These are phyloP conservation scores for Chaetomium tenue DNA, from an alignment of 495 filamentous ascomycete species.

Conservation along the genomic window DNA sequence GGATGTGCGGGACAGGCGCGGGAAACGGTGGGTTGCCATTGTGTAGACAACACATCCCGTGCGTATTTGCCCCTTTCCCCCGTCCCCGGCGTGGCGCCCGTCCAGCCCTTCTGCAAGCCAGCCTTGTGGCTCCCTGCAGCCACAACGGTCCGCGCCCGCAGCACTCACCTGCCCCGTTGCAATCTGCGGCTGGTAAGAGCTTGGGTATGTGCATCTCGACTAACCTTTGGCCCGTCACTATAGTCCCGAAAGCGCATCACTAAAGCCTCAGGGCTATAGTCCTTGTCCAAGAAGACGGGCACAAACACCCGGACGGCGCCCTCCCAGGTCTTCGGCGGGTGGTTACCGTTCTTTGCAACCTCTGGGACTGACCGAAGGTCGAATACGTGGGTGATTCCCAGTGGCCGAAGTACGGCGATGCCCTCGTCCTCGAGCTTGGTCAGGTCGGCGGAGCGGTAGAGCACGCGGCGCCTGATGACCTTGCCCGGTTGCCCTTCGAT, in stretches of 20 bases:
- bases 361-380: constrained; percentile 62
- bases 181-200: background rate
- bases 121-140: background rate
- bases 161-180: too few species aligned
- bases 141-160: too few species aligned
- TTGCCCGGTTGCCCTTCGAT: constrained; percentile 34
- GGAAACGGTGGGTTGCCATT: background rate
- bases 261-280: constrained; percentile 54
- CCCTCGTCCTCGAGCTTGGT: constrained; percentile 52
- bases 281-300: constrained; percentile 58
- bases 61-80: background rate
- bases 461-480: constrained; percentile 46
- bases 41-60: background rate
- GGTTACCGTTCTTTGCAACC: constrained; percentile 34
- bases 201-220: constrained; percentile 8
- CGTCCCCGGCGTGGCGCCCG: background rate
- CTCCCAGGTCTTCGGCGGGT: constrained; percentile 43
- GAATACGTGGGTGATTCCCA: constrained; percentile 61
- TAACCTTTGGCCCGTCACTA: constrained; percentile 45
- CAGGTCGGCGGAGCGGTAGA: constrained; percentile 61
- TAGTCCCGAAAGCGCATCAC: constrained; percentile 52
- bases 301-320: constrained; percentile 53
- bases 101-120: background rate
- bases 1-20: too few species aligned
- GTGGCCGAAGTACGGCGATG: constrained; percentile 47